phyloP scores from a whole-genome alignment of 192 early-diverging fungal species.

The Backusella circina region DNA sequence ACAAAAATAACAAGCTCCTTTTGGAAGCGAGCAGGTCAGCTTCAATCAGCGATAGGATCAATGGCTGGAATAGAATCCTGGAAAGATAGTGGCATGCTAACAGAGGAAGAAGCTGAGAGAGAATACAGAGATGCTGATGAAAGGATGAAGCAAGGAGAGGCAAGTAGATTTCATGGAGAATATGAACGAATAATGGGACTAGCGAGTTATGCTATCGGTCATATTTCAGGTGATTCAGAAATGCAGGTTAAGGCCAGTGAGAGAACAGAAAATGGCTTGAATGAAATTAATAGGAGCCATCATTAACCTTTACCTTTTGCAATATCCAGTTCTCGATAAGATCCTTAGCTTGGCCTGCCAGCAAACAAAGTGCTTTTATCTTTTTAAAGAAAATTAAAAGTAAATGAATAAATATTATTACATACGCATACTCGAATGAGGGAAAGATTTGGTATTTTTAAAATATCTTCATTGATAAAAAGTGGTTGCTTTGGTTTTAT shows the following conservation, averaged over 20 bases:
- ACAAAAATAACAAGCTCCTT: constrained; percentile 12
- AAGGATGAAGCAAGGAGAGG: background rate
- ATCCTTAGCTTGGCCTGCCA: background rate
- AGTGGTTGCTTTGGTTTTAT: background rate
- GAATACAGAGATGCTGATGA: constrained; percentile 12
- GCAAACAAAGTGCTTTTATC: background rate
- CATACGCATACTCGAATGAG: background rate
- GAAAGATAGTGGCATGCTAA: background rate
- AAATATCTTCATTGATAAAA: background rate
- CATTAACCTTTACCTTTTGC: background rate
- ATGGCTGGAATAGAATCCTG: constrained; percentile 5
- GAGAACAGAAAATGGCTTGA: constrained; percentile 12
- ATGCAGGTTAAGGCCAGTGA: constrained; percentile 14
- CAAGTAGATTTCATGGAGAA: constrained; percentile 28
- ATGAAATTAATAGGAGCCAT: constrained; percentile 21
- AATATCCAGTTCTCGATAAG: background rate
- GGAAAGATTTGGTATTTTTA: background rate
- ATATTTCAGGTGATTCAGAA: constrained; percentile 26
- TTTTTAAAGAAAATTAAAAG: background rate
- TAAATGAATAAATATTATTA: background rate
- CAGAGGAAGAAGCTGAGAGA: background rate
- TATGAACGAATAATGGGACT: constrained; percentile 24
- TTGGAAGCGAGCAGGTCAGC: constrained; percentile 6
- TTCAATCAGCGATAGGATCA: constrained; percentile 16
- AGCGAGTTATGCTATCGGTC: constrained; percentile 8